Evolutionary conservation across 495 filamentous ascomycete genomes (phyloP), one percentile per base, ranked within the genome.

Genomic region (Staphylotrichum longicolle): DNA sequence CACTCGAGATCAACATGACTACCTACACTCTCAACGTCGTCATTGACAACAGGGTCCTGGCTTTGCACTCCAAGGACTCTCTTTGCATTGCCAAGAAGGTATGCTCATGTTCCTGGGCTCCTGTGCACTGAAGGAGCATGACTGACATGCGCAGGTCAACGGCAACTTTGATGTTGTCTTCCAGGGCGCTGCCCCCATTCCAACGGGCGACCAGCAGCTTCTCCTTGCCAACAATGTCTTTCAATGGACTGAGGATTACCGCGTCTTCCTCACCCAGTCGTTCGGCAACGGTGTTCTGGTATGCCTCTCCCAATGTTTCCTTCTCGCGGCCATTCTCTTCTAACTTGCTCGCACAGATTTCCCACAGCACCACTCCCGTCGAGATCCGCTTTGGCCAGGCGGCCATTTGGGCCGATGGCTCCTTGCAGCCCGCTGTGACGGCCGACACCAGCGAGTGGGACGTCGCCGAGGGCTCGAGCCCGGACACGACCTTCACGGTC

Each of bases 71-170:
- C 45, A 47, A 47, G 45, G 45, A 47, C 45, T 47, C 45, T 9
- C 48, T 51, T 32, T 35, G 32, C 30, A 51, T 51, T 35, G 48
- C 48, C 48, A 51, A 35, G 48, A 51, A 51, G 32, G 48, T 34
- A 5, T 14, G 48, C 8, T 20, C 20, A 32, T 2, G 3, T 3
- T 34, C 48, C 48, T 9, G 30, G 9, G 14, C 15, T 20, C 1
- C 20, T 27, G 20, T 27, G 20, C 20, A 20, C 44, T 0, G 4
- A 15, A 3, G 44, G 20, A 27, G 20, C 20, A 5, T 32, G 3
- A n/a, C 33, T 52, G 33, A 52, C 12, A n/a, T 15, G 2, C 7
- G 8, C 34, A 52, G 49, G 32, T 52, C 33, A 52, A 52, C 33
- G 49, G 33, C 30, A 5, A 5, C 49, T 37, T 37, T 33, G 49